Conservation (phyloP, 1,139 yeast species). For the Taphrina flavorubra region DNA sequence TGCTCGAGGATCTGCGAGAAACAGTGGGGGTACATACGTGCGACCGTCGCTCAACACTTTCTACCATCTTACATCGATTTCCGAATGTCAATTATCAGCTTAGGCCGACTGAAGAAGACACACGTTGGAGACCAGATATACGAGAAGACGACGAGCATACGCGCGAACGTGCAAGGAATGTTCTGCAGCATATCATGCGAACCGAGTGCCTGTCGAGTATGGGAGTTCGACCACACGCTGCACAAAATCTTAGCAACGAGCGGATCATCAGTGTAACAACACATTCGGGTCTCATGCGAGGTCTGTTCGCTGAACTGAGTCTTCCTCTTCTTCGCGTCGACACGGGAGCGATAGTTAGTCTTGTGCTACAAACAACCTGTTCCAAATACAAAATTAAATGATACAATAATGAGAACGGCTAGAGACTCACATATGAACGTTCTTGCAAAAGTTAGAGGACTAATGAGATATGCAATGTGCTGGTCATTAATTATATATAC, state of each 20-base stretch:
- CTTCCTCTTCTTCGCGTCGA: not conserved
- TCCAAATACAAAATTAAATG: too few relatives aligned
- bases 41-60: slow-evolving; percentile 61
- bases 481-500: too few relatives aligned
- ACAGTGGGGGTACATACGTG: slow-evolving; percentile 72
- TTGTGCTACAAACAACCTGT: slow-evolving; percentile 15
- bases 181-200: slow-evolving; percentile 59
- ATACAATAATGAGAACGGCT: not conserved
- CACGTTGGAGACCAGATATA: slow-evolving; percentile 54
- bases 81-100: slow-evolving; percentile 53
- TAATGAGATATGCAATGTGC: too few relatives aligned
- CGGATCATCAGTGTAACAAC: slow-evolving; percentile 25
- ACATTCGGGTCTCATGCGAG: slow-evolving; percentile 36
- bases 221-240: too few relatives aligned
- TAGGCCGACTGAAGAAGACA: slow-evolving; percentile 60
- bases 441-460: too few relatives aligned
- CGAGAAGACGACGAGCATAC: slow-evolving; percentile 61
- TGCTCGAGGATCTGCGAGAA: slow-evolving; percentile 60
- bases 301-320: slow-evolving; percentile 4
- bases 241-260: not conserved
- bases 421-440: too few relatives aligned
- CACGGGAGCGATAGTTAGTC: slow-evolving; percentile 15
- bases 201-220: not conserved
- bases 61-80: slow-evolving; percentile 55
- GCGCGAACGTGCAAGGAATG: slow-evolving; percentile 58